Conservation (phyloP, 192 early-diverging fungal species). For the Phycomyces blakesleeanus region DNA sequence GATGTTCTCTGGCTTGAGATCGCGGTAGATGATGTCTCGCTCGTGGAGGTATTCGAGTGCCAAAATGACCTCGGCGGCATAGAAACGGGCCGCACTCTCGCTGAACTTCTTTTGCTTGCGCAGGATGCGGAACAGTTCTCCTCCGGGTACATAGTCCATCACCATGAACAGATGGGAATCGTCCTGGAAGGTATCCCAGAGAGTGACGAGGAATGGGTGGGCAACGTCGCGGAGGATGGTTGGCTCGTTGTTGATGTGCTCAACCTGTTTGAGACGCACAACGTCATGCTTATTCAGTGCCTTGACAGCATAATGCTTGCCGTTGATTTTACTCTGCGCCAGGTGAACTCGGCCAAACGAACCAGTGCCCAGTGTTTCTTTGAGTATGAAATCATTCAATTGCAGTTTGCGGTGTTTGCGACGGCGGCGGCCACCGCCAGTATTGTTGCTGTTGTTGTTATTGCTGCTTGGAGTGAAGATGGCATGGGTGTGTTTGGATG, state of each 20-base stretch:
- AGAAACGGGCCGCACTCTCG: conserved; percentile 63
- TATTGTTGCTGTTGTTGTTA: too few species aligned
- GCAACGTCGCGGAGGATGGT: conserved; percentile 77
- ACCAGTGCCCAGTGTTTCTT: conserved; percentile 88
- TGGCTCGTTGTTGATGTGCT: conserved; percentile 94
- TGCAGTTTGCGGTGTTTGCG: conserved; percentile 22
- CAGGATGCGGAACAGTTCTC: conserved; percentile 78
- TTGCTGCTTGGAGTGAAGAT: too few species aligned
- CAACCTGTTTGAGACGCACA: conserved; percentile 89
- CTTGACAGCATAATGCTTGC: conserved; percentile 91
- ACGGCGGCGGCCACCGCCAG: too few species aligned
- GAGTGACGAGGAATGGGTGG: conserved; percentile 84
- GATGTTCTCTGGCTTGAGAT: conserved; percentile 81
- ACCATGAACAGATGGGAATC: conserved; percentile 84
- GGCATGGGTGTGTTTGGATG: not conserved
- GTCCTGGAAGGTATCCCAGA: conserved; percentile 90
- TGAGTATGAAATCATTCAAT: conserved; percentile 74
- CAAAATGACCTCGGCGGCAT: conserved; percentile 83
- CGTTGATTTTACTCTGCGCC: conserved; percentile 69
- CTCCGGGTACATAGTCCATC: conserved; percentile 91
- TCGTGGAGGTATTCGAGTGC: conserved; percentile 89
- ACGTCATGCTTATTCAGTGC: conserved; percentile 89
- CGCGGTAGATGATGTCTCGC: conserved; percentile 88
- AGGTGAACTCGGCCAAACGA: conserved; percentile 95
- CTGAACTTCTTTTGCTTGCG: conserved; percentile 56